A percentile compares a stretch with the other conserved stretches of the same genome.
phyloP scores from a whole-genome alignment of 805 yeast genomes.

The Wickerhamiella domercqiae region DNA sequence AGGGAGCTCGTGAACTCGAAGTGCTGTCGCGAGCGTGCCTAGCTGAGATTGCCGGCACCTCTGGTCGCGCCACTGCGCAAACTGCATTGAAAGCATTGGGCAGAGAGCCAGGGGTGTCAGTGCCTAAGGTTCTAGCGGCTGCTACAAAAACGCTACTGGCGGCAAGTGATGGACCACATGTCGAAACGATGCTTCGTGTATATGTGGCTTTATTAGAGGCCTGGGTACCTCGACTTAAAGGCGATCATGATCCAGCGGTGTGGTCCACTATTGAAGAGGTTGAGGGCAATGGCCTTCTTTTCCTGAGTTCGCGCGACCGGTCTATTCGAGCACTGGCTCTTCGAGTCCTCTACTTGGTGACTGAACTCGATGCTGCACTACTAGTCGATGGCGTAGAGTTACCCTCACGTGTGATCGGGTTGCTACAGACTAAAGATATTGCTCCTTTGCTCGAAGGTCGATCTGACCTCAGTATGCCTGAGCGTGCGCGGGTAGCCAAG shows the following conservation, averaged over 20 bases:
- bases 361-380: conserved; percentile 77
- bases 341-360: conserved; percentile 56
- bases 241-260: conserved; percentile 21
- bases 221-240: conserved; percentile 39
- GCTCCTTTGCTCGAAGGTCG: conserved; percentile 41
- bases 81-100: neutral
- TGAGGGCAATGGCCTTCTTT: conserved; percentile 89
- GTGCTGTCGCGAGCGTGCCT: conserved; percentile 38
- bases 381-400: conserved; percentile 31
- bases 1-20: conserved; percentile 42
- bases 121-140: conserved; percentile 6
- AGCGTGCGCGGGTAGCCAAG: conserved; percentile 53
- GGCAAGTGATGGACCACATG: conserved; percentile 4
- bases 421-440: conserved; percentile 57
- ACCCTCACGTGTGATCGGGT: conserved; percentile 36
- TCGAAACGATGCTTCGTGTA: conserved; percentile 28
- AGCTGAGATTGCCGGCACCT: conserved; percentile 1
- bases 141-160: conserved; percentile 12
- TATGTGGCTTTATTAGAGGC: conserved; percentile 68
- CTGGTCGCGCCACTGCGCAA: neutral
- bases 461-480: conserved; percentile 45
- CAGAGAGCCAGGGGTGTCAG: neutral
- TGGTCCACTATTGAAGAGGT: conserved; percentile 84
- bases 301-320: conserved; percentile 76
- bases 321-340: conserved; percentile 61